Evolutionary conservation across 1,139 yeast species (phyloP), one percentile per base, ranked within the genome.

Genomic region (Geotrichum aggregatum): DNA sequence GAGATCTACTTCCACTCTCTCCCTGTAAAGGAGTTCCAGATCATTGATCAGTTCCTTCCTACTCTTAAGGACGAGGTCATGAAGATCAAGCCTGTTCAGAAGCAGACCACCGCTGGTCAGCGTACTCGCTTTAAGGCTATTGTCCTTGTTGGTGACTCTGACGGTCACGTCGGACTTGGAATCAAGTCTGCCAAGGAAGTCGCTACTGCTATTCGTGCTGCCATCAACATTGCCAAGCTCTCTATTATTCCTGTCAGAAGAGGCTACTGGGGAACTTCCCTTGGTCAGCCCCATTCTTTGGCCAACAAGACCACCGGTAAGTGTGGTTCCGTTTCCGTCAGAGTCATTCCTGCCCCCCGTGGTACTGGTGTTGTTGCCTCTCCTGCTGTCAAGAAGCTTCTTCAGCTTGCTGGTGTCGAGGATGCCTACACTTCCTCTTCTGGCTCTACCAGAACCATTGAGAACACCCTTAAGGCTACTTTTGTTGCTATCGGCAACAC

Each of bases 91-190:
- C 95, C 99, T 67, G 98, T 92, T 69, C 99, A 92, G 82, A 92
- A 92, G 85, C 99, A 92, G 82, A 92, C 99, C 83, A 85, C 96
- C 81, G 99, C 99, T 71, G 99, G 99, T 89, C 99, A 92, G 84
- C 92, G 99, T 84, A 92, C 98, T 79, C 89, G 99, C 84, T 91
- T 92, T 87, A 94, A 94, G 94, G 98, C 98, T 76, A 96, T 92
- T 73, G 98, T 94, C 75, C 91, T 92, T 74, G 89, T 92, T 76
- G 99, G 99, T 83, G 98, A 94, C 82, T 80, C 91, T 71, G 88
- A 89, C 88, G 99, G 98, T 77, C 98, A 94, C 84, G 96, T 92
- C 80, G 99, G 99, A 87, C 87, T 92, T 75, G 99, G 99, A 83
- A 91, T 94, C 81, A 94, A 94, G 89, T 91, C 98, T 77, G 96